Base-by-base conservation (phyloP, 2,329 filamentous ascomycete genomes). In the Venturia effusa region DNA sequence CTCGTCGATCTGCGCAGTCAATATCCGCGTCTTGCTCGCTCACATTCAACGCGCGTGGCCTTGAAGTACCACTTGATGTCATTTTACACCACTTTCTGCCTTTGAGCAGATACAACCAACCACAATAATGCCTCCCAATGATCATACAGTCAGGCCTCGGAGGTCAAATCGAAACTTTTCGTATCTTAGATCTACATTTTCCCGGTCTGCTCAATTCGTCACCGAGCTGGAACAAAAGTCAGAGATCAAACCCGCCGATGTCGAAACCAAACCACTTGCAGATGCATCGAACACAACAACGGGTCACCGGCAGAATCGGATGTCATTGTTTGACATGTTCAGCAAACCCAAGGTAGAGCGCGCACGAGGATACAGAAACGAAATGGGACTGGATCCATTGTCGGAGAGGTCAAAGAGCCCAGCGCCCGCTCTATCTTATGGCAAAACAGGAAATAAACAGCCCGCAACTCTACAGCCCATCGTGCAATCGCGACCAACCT, bases 261-360 rank as follows among this genome's bases (percentile, higher is more conserved):
- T 54, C 61, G 61, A 63, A 24, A 17, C 68, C 69, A 7, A 74
- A 71, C 61, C 66, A 7, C 30, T 34, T 10, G 48, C 61, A 63
- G 22, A 51, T 13, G 51, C 51, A 8, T 17, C 51, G 15, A 57
- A n/a, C 30, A 10, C 27, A 3, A 24, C n/a, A 10, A 4, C 73
- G 13, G 73, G 74, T 64, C 71, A 71, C 48, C 65, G 71, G 4
- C 65, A 72, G 22, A 76, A 74, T n/a, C 79, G 74, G 64, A 77
- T 80, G 75, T 80, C 78, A 37, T 69, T 81, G 13, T 80, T 81
- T 72, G 76, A 72, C 64, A 73, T 81, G 17, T 81, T 81, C 72
- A 79, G 76, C 69, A 73, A 73, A 64, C 78, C 79, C 27, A 81
- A 79, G 68, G 77, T 80, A 34, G 78, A 81, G 67, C 77, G 72